Base-by-base conservation (phyloP, 768 basidiomycete genomes). In the Pleurotus pulmonarius region DNA sequence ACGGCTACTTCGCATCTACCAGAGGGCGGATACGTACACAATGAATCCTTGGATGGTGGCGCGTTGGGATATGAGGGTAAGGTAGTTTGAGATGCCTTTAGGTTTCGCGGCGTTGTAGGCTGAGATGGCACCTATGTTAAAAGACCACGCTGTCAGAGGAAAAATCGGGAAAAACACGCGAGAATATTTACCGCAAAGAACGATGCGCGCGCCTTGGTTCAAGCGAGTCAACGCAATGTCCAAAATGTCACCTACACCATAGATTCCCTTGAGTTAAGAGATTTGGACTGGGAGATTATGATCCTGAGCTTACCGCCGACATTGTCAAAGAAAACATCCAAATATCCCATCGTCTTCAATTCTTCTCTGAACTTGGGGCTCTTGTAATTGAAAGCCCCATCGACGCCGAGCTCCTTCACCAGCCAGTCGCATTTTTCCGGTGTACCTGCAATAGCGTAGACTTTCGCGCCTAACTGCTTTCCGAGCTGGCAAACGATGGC, bases 271-370 rank as follows among this genome's bases (percentile, higher is more conserved):
- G n/a, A 55, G 7, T 41, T 46, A 25, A 37, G 9, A 34, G 16
- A 56, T 44, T 15, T 20, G 29, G 7, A 25, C 24, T 37, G 29
- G 16, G 12, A 41, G 37, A 47, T 44, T 38, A 8, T 38, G 15
- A 44, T 44, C 6, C 9, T 20, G 11, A 26, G 56, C 69, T 57
- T 56, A 68, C 85, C 85, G 22, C 84, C 86, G 51, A 92, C 89
- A 58, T 92, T 91, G 67, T 93, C 91, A 62, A 94, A 94, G 68
- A 76, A 92, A 1, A 89, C 88, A 61, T 95, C 90, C n/a, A 93
- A 61, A 61, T 85, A 90, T 2, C 90, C 90, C 46, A 90, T 79
- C 41, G 78, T 71, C 70, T 86, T 90, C 70, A 96, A 85, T 46
- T 94, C 86, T 15, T 81, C 68, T 54, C 69, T 72, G 74, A 94